phyloP scores from a whole-genome alignment of 176 grass and related monocot genomes.

The Echinochloa phyllopogon region DNA sequence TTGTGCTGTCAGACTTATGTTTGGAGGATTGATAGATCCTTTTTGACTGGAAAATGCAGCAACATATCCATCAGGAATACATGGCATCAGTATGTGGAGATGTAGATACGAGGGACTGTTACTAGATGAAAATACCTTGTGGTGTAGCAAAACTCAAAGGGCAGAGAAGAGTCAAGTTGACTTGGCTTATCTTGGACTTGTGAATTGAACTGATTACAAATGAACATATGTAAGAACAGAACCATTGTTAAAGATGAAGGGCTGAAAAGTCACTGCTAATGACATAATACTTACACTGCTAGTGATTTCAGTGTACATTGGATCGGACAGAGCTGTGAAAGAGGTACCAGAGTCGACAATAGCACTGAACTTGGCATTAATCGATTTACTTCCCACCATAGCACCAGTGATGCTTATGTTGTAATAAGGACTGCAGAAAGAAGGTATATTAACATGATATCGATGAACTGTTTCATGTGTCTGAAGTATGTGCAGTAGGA shows the following conservation, averaged over 20 bases:
- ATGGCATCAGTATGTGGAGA: not conserved
- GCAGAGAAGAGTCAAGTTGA: slow-evolving; percentile 16
- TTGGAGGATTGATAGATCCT: slow-evolving; percentile 45
- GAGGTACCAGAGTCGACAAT: slow-evolving; percentile 94
- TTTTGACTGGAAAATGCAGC: slow-evolving; percentile 52
- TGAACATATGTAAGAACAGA: slow-evolving; percentile 32
- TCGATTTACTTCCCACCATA: slow-evolving; percentile 51
- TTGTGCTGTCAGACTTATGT: slow-evolving; percentile 65
- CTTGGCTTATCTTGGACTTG: slow-evolving; percentile 56
- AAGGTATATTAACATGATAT: not conserved
- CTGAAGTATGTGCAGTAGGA: not conserved
- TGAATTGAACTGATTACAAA: slow-evolving; percentile 66
- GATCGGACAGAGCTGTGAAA: slow-evolving; percentile 79
- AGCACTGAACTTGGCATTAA: slow-evolving; percentile 47
- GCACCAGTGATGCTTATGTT: slow-evolving; percentile 72
- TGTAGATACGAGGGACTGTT: slow-evolving; percentile 2
- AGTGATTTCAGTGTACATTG: slow-evolving; percentile 73
- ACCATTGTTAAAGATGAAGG: not conserved
- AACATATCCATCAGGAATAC: slow-evolving; percentile 34
- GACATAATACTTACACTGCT: slow-evolving; percentile 62
- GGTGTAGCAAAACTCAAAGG: slow-evolving; percentile 89
- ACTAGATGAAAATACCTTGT: slow-evolving; percentile 56
- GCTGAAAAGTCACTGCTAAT: not conserved
- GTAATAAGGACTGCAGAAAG: slow-evolving; percentile 71
- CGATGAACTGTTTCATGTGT: not conserved